Evolutionary conservation across 805 yeast genomes (phyloP), one percentile per base, ranked within the genome.

Genomic region (Ogataea thermomethanolica): DNA sequence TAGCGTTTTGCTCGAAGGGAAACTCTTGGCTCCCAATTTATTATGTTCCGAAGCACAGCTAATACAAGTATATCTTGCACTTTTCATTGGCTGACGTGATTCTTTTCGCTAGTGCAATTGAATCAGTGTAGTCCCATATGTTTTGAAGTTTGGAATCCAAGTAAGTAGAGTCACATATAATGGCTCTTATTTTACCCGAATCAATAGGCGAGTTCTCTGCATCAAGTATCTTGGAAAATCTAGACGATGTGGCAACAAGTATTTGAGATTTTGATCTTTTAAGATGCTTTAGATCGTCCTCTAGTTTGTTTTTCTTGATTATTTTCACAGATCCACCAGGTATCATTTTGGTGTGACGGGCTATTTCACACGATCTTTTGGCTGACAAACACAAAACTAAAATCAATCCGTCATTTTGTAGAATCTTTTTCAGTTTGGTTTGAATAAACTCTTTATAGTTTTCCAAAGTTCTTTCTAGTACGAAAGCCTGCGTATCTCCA

Each of bases 291-390:
- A 76, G 53, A 54, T 87, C 95, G 30, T 80, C 81, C 24, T 74
- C 71, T 33, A 84, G 56, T 49, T 81, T 80, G 58, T 84, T 86
- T 63, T 87, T 87, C 46, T 81, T 76, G 54, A 87, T 86, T 34
- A 87, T 58, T 58, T 86, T 87, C 34, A 85, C 51, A 4, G 88
- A 75, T 0, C 80, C 75, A 25, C 59, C 63, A 17, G 54, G 49
- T 72, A 28, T 67, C 40, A 53, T 71, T 57, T 62, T 70, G 39
- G 75, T 61, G 1, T 84, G 78, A 49, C 95, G 74, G 55, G 76
- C 82, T 2, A 88, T 72, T 53, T 90, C 96, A 54, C 96, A 91
- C 2, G 88, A 93, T 50, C 97, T 73, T 17, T 88, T 67, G 8
- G 95, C 93, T 0, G 95, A 86, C 69, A 84, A 74, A 0, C 90